Conservation (phyloP, 345 rosid species). For the Clausena lansium region DNA sequence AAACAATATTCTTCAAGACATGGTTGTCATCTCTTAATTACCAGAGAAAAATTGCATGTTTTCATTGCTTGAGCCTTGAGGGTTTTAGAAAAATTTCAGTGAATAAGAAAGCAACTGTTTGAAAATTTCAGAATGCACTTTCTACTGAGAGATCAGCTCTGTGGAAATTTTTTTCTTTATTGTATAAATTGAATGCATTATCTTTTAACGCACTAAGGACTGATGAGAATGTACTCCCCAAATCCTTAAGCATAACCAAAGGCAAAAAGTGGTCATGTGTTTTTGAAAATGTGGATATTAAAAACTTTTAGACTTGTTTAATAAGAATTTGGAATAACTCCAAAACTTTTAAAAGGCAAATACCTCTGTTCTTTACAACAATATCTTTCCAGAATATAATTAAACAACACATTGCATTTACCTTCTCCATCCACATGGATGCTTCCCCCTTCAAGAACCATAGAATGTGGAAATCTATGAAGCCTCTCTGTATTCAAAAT, state of each 20-base stretch:
- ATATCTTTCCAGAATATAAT: not conserved
- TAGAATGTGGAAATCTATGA: conserved; percentile 63
- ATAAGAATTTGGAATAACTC: not conserved
- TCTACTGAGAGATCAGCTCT: too few species aligned
- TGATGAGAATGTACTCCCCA: not conserved
- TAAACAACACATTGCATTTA: conserved; percentile 18
- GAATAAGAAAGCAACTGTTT: too few species aligned
- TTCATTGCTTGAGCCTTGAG: not conserved
- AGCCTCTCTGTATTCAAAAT: conserved; percentile 67
- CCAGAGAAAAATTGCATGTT: not conserved
- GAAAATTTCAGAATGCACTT: too few species aligned
- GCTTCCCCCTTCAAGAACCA: conserved; percentile 99
- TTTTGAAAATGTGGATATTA: not conserved
- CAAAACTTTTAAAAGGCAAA: not conserved
- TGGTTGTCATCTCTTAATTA: not conserved
- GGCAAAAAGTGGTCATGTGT: not conserved
- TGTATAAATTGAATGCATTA: not conserved
- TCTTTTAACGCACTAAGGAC: not conserved
- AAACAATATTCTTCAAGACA: not conserved
- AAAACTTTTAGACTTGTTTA: not conserved
- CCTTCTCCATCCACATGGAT: conserved; percentile 99
- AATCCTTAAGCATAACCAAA: not conserved
- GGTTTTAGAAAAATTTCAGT: not conserved
- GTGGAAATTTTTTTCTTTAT: too few species aligned
- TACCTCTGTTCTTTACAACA: not conserved